Base-by-base conservation (phyloP, 352 stramenopile genomes). In the Phytopythium boreale region DNA sequence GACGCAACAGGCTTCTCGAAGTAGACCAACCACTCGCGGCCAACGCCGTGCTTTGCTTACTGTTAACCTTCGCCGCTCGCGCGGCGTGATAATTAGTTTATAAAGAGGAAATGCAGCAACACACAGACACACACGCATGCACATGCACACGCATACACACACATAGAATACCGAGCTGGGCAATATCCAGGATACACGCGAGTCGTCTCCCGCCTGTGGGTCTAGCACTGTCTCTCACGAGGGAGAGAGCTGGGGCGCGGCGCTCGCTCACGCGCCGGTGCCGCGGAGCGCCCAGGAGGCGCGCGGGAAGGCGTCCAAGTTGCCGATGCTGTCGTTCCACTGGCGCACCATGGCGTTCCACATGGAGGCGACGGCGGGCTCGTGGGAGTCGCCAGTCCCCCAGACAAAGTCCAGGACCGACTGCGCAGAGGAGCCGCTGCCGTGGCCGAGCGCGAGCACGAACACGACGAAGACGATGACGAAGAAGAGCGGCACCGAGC, bases 401-500 rank as follows among this genome's bases (percentile, higher is more conserved):
- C 56, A 61, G 24, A 79, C 24, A 12, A 56, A 50, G 29, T 62
- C 47, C 47, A 68, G 49, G 11, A 68, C 49, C 53, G 53, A 27
- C 20, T 34, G 68, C 44, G 49, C 57, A 34, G 29, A 34, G 29
- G 29, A 34, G 12, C 52, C 59, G 43, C 19, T 14, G 20, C 64
- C 68, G 44, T 70, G 68, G 36, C 75, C 79, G 39, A 80, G 77
- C 29, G 83, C 56, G 56, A 87, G 61, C 57, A 90, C 69, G 56
- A 88, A 76, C 44, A 90, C 53, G 29, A 84, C 62, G 58, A 89
- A 92, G 37, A 76, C 66, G 15, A 88, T 52, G 26, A 90, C 72
- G 14, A 90, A 69, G 44, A 84, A 49, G 36, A 92, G 62, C 26
- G 82, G 82, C 65, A 92, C 82, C 0, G 80, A 89, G 67, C 77